Evolutionary conservation across 805 yeast species (phyloP).

Genomic region (Lipomyces oligophaga): DNA sequence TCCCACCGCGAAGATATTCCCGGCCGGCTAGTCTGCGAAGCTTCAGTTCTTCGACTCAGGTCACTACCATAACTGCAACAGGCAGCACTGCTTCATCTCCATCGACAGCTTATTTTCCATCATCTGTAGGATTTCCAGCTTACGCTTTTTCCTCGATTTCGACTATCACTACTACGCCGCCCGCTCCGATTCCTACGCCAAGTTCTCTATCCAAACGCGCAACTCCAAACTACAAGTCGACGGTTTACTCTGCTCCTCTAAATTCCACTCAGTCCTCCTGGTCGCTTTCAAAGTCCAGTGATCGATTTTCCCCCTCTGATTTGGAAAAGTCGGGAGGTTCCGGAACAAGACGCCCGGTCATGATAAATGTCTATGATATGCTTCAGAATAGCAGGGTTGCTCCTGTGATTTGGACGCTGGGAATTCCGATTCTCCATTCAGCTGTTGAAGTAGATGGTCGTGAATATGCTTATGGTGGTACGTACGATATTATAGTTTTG

Average conservation of each 20-base stretch:
- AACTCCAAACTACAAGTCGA: constrained; percentile 7
- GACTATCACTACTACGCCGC: neutral
- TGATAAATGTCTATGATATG: constrained; percentile 28
- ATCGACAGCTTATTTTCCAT: constrained; percentile 5
- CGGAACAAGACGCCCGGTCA: constrained; percentile 1
- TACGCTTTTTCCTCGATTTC: neutral
- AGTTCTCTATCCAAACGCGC: constrained; percentile 1
- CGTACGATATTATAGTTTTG: neutral
- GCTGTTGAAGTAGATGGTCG: constrained; percentile 29
- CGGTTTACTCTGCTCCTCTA: constrained; percentile 5
- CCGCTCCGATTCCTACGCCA: constrained; percentile 14
- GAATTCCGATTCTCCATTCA: constrained; percentile 29
- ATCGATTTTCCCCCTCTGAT: constrained; percentile 1
- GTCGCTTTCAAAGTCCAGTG: constrained; percentile 8
- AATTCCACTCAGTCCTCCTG: constrained; percentile 5
- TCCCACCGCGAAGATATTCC: constrained; percentile 7
- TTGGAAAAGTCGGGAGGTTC: neutral
- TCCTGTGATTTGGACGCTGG: constrained; percentile 24
- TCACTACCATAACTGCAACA: constrained; percentile 22
- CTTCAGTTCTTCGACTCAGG: constrained; percentile 20
- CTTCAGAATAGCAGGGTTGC: constrained; percentile 26
- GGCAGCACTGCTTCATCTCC: constrained; percentile 19
- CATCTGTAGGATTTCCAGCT: neutral
- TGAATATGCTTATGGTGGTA: constrained; percentile 29
- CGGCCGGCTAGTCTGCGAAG: constrained; percentile 25